phyloP scores from a whole-genome alignment of 805 yeast species.

The Komagataella kurtzmanii region DNA sequence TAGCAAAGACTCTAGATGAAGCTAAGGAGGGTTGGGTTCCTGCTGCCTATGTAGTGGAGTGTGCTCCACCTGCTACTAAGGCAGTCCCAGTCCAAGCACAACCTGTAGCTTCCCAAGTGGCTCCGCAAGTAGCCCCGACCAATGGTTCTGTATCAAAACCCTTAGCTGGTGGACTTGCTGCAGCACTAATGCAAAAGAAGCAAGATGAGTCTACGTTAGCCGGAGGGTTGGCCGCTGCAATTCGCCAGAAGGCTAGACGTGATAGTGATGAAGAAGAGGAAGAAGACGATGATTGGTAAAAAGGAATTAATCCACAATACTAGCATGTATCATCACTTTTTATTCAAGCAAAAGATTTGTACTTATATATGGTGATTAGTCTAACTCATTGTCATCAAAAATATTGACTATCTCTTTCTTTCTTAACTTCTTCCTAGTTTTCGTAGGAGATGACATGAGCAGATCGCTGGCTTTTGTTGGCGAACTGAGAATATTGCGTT shows the following conservation, averaged over 20 bases:
- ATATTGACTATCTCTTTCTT: background rate
- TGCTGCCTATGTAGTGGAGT: constrained; percentile 68
- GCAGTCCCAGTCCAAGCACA: constrained; percentile 26
- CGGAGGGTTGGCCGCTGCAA: constrained; percentile 82
- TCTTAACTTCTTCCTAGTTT: background rate
- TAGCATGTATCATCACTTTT: background rate
- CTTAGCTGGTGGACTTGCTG: constrained; percentile 41
- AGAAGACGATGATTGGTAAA: constrained; percentile 36
- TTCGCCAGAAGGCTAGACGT: constrained; percentile 62
- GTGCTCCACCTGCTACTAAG: constrained; percentile 29
- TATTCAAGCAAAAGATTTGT: background rate
- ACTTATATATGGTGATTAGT: background rate
- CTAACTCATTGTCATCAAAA: background rate
- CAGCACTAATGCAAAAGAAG: constrained; percentile 51
- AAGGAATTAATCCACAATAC: background rate
- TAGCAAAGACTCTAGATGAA: constrained; percentile 69
- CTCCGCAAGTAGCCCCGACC: constrained; percentile 8
- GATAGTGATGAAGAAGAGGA: constrained; percentile 63
- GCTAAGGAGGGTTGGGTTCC: constrained; percentile 95
- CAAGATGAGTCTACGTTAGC: constrained; percentile 51
- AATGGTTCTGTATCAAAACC: constrained; percentile 19
- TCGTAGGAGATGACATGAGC: background rate
- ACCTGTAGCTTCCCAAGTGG: constrained; percentile 10
- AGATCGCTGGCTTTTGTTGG: background rate
- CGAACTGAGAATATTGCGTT: background rate